phyloP scores from a whole-genome alignment of 805 yeast genomes.

The Metschnikowia henanensis region DNA sequence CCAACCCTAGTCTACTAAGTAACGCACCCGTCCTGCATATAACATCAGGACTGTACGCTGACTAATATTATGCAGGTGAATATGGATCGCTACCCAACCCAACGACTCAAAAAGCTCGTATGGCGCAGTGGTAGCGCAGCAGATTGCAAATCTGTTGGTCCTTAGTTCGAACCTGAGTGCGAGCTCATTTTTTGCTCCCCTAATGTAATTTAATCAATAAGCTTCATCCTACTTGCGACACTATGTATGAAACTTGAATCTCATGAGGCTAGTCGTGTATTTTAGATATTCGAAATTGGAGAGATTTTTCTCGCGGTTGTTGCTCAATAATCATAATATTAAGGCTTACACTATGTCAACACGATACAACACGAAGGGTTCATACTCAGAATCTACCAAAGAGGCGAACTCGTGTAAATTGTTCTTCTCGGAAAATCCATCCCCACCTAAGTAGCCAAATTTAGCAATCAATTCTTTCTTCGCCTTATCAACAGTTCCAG shows the following conservation, averaged over 20 bases:
- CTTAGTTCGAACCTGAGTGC: constrained; percentile 95
- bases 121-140: constrained; percentile 99
- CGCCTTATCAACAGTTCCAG: constrained; percentile 49
- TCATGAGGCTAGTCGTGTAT: neutral
- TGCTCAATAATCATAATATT: too few species aligned
- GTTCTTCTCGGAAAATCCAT: constrained; percentile 72
- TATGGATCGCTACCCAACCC: too few species aligned
- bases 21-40: too few species aligned
- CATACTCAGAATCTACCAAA: constrained; percentile 91
- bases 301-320: too few species aligned
- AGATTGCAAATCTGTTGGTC: constrained; percentile 99
- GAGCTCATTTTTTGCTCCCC: constrained; percentile 66
- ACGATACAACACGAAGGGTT: constrained; percentile 89
- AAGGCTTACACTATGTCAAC: constrained; percentile 31
- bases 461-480: constrained; percentile 69
- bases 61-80: too few species aligned
- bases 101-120: constrained; percentile 43
- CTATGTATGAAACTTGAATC: too few species aligned
- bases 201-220: too few species aligned
- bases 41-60: too few species aligned
- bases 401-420: constrained; percentile 86
- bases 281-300: too few species aligned
- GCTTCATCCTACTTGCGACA: too few species aligned
- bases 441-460: constrained; percentile 91
- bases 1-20: too few species aligned